These are phyloP conservation scores for Pelargonium fulgidum DNA, from an alignment of 441 rosid species.

Conservation along the genomic window DNA sequence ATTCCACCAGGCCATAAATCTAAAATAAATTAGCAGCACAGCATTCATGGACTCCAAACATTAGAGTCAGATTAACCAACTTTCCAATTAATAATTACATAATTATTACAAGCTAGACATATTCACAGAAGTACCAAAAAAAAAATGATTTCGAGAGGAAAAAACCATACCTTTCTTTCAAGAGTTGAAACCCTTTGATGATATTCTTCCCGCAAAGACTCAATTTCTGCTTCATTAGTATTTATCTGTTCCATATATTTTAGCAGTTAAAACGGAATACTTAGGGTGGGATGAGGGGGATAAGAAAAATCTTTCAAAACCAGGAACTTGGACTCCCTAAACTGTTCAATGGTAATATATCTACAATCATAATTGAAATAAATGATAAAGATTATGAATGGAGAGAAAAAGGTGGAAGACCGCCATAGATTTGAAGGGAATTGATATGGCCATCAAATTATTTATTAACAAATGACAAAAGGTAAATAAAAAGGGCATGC, in stretches of 20 bases:
- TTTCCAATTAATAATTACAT: too few relatives aligned
- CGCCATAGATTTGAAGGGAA: too few relatives aligned
- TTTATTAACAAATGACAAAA: too few relatives aligned
- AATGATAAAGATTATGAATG: too few relatives aligned
- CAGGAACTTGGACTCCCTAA: neutral
- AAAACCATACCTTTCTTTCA: conserved; percentile 69
- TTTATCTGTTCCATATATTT: conserved; percentile 60
- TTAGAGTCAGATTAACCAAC: too few relatives aligned
- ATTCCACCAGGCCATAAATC: neutral
- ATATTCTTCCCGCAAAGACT: conserved; percentile 92
- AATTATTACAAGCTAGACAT: too few relatives aligned
- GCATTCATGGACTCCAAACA: neutral
- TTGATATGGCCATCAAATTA: too few relatives aligned
- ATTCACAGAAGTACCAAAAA: neutral
- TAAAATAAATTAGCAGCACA: neutral
- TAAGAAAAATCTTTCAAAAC: neutral
- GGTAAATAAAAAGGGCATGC: too few relatives aligned
- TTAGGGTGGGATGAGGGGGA: neutral
- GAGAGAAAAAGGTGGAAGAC: too few relatives aligned
- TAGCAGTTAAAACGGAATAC: conserved; percentile 20
- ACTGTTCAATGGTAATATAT: neutral
- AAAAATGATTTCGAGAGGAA: neutral
- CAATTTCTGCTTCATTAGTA: conserved; percentile 82
- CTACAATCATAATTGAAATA: neutral
- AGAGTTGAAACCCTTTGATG: conserved; percentile 91